Evolutionary conservation across 768 basidiomycete genomes (phyloP).

Genomic region (Termitomyces sp.): DNA sequence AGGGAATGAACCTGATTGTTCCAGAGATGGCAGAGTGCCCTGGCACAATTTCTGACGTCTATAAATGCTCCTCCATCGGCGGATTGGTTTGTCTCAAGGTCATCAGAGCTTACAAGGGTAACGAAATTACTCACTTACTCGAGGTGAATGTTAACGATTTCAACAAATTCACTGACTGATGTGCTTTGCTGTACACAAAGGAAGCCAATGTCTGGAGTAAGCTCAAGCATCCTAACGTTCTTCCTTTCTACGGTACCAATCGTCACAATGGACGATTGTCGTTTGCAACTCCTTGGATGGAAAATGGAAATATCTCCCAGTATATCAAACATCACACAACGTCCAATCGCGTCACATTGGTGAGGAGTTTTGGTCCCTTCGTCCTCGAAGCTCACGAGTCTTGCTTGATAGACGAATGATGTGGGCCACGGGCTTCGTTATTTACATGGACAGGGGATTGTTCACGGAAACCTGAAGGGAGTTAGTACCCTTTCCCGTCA

Average conservation of each 20-base stretch:
- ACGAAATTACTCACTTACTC: too few relatives aligned
- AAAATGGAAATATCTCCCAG: background rate
- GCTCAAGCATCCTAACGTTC: background rate
- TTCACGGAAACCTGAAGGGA: background rate
- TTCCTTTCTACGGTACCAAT: conserved; percentile 12
- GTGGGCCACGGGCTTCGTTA: background rate
- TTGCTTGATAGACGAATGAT: background rate
- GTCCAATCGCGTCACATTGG: background rate
- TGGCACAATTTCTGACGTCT: background rate
- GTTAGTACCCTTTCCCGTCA: background rate
- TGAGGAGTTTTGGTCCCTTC: background rate
- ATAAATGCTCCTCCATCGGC: background rate
- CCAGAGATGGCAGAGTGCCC: background rate
- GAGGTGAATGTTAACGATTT: too few relatives aligned
- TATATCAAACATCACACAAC: background rate
- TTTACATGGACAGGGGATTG: background rate
- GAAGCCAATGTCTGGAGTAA: background rate
- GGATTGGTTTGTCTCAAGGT: background rate
- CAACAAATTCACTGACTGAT: too few relatives aligned
- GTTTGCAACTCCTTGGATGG: conserved; percentile 12
- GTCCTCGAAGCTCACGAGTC: background rate
- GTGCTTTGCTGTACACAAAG: too few relatives aligned
- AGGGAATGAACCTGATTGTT: background rate
- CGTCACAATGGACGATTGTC: conserved; percentile 1
- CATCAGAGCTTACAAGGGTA: background rate